phyloP scores from a whole-genome alignment of 2,329 filamentous ascomycete species.

The Fusarium nanum region DNA sequence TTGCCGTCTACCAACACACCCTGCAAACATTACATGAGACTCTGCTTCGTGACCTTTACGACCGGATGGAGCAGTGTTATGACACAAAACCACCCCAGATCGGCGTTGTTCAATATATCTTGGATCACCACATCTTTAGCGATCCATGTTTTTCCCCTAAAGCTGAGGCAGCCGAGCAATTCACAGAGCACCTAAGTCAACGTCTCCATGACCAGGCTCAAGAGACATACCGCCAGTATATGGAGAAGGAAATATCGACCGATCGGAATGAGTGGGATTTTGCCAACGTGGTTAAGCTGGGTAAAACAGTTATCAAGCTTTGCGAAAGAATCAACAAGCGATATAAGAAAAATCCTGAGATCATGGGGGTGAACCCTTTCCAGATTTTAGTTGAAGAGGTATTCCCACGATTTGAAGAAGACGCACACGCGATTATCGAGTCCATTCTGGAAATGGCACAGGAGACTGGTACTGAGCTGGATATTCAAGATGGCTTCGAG shows the following conservation, averaged over 20 bases:
- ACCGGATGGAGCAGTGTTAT: conserved; percentile 88
- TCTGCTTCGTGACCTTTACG: conserved; percentile 86
- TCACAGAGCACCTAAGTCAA: conserved; percentile 76
- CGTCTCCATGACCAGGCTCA: conserved; percentile 79
- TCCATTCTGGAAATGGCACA: conserved; percentile 81
- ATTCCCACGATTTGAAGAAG: conserved; percentile 89
- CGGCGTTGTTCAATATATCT: conserved; percentile 80
- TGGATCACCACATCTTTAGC: conserved; percentile 83
- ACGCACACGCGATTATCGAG: conserved; percentile 85
- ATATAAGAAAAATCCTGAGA: conserved; percentile 86
- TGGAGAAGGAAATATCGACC: conserved; percentile 83
- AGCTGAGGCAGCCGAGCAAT: conserved; percentile 76
- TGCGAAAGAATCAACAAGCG: conserved; percentile 92
- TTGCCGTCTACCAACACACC: conserved; percentile 77
- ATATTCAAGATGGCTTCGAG: conserved; percentile 92
- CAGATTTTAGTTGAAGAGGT: conserved; percentile 83
- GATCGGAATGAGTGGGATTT: conserved; percentile 89
- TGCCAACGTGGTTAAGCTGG: conserved; percentile 88
- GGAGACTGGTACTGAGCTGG: conserved; percentile 77
- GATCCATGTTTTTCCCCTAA: conserved; percentile 81
- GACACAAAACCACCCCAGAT: conserved; percentile 87
- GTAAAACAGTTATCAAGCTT: conserved; percentile 85
- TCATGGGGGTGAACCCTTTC: conserved; percentile 77
- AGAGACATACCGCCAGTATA: conserved; percentile 81
- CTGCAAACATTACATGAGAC: conserved; percentile 82